Evolutionary conservation across 169 alveolate species (phyloP), one percentile per base, ranked within the genome.

Genomic region (Plasmodium coatneyi): DNA sequence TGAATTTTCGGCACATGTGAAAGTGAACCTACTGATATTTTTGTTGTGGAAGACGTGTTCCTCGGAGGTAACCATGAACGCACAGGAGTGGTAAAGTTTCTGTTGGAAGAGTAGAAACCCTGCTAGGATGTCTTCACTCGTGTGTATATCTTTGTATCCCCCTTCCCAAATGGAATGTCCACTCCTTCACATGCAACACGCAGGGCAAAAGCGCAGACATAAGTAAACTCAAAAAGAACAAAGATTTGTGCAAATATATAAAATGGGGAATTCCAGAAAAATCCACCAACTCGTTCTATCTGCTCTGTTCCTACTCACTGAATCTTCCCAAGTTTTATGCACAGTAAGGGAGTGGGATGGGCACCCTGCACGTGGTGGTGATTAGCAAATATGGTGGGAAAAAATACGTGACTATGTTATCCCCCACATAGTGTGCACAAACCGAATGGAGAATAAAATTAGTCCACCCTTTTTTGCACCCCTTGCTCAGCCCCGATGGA

Each of bases 261-360:
- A 81, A 90, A 70, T 90, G 95, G 95, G 95, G 83, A 2, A 14
- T 66, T 9, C 41, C 92, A 25, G 92, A 90, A 16, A 90, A 74
- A 56, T 60, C 80, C 25, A 90, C 92, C 10, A 60, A 80, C 36
- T 79, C 92, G 16, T 80, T 90, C 80, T 90, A 71, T n/a, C 22
- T 80, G 19, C 74, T 90, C 25, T 80, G 95, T 28, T 90, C 95
- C 52, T 90, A 90, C 83, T 25, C 95, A 16, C 76, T 90, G 43
- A 90, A 70, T 28, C 92, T 90, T 7, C 79, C 95, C n/a, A 90
- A 90, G 54, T 90, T 90, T 90, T 90, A 80, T 25, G 92, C 81
- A 30, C 81, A 80, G 93, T 87, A 79, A 79, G 49, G 19, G 34
- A 3, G 70, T 16, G 66, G 74, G 39, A 72, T 49, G 22, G 34